Evolutionary conservation across 768 basidiomycete species (phyloP).

Genomic region (Arthromyces matolae): DNA sequence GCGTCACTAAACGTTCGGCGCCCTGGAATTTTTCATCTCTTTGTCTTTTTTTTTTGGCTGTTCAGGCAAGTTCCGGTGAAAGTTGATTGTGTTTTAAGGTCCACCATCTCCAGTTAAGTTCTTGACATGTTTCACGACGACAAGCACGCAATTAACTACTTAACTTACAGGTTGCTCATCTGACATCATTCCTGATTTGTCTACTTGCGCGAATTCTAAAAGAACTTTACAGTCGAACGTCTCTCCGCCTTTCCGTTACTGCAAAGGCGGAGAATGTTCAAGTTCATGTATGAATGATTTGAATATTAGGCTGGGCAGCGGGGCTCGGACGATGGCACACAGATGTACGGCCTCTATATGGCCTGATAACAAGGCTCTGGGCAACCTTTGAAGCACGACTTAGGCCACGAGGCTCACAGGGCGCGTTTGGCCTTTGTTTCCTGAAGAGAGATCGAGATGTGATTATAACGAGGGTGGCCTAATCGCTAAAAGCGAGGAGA

Average conservation of each 20-base stretch:
- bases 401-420: conserved; percentile 4
- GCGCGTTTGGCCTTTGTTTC: conserved; percentile 7
- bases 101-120: no score
- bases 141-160: background rate
- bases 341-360: no score
- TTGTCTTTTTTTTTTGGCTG: no score
- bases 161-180: conserved; percentile 1
- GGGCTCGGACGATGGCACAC: background rate
- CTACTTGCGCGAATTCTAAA: conserved; percentile 2
- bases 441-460: conserved; percentile 15
- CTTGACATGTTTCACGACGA: no score
- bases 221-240: conserved; percentile 5
- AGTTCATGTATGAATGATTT: conserved; percentile 9
- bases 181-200: conserved; percentile 9
- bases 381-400: background rate
- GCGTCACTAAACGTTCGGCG: no score
- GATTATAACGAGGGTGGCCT: conserved; percentile 28
- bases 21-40: no score
- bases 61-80: no score
- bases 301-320: background rate
- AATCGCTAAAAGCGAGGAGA: conserved; percentile 1
- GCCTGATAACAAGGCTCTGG: background rate
- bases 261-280: conserved; percentile 9
- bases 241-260: conserved; percentile 10
- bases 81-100: no score